Evolutionary conservation across 768 basidiomycete species (phyloP).

Genomic region (Cantharellus cinnabarinus): DNA sequence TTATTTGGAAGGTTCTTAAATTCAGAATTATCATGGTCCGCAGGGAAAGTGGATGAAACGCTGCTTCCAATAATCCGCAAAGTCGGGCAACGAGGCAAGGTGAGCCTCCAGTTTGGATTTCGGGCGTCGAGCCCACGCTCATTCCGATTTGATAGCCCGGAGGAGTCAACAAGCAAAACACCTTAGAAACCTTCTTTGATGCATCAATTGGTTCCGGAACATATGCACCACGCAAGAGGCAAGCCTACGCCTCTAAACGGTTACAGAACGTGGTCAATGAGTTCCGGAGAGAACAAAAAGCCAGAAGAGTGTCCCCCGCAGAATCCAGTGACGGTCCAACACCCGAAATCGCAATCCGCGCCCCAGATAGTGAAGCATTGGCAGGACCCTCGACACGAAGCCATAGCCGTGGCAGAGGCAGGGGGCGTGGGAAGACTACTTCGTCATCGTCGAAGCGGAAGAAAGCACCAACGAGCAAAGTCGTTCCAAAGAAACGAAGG

Average conservation of each 20-base stretch:
- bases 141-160: constrained; percentile 24
- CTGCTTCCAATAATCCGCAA: constrained; percentile 82
- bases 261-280: constrained; percentile 46
- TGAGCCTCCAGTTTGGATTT: constrained; percentile 10
- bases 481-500: constrained; percentile 2
- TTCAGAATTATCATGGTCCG: constrained; percentile 64
- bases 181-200: constrained; percentile 56
- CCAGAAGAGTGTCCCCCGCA: neutral
- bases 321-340: neutral
- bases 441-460: neutral
- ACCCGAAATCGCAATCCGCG: neutral
- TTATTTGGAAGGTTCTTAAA: constrained; percentile 34
- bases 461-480: neutral
- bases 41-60: constrained; percentile 70
- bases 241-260: constrained; percentile 70
- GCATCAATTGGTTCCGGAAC: constrained; percentile 44
- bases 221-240: constrained; percentile 55
- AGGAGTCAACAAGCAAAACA: constrained; percentile 55
- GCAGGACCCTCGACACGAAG: neutral
- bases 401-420: neutral
- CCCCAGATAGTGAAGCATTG: neutral
- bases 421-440: neutral
- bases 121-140: neutral
- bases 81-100: constrained; percentile 65
- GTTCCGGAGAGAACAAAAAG: neutral